Evolutionary conservation across 768 basidiomycete genomes (phyloP), one percentile per base, ranked within the genome.

Genomic region (Boletus vinaceobasis): DNA sequence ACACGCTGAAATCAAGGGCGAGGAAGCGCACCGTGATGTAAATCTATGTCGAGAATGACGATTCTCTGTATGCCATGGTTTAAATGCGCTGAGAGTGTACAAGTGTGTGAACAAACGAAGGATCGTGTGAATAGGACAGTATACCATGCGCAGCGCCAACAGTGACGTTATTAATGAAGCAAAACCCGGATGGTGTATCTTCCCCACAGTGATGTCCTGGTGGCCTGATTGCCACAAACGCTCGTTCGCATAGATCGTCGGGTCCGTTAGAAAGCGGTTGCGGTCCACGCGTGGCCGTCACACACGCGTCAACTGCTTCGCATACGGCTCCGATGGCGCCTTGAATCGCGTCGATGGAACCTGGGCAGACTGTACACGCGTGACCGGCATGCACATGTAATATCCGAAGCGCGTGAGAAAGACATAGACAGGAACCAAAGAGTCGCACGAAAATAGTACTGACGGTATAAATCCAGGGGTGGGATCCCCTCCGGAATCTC

Each of bases 151-250:
- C 92, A 32, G 93, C 93, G 0, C 80, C 95, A 4, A 98, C 80
- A 0, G 88, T 86, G 0, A 97, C 89, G 64, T 98, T 99, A 61
- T 98, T 98, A 26, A 97, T 80, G 61, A 96, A 97, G 70, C 96
- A 98, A 68, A 98, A 98, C 0, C 96, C 96, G 11, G 85, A 87
- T 0, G 96, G 96, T 0, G 83, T 82, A 55, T 93, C 84, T 70
- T 94, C 93, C 2, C 90, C 90, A 64, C 94, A 97, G 62, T 98
- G 95, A 75, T 98, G 94, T 1, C 96, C 95, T 0, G 95, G 95
- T 0, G 94, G 95, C 46, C 95, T 74, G n/a, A 98, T 79, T 0
- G 85, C 87, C 10, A 91, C 92, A 68, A 98, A 98, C 0, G 89
- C 90, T 8, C 73, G 62, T 74, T 55, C 38, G 49, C 37, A 70